phyloP scores from a whole-genome alignment of 805 yeast genomes.

The Jamesozyma gamospora region DNA sequence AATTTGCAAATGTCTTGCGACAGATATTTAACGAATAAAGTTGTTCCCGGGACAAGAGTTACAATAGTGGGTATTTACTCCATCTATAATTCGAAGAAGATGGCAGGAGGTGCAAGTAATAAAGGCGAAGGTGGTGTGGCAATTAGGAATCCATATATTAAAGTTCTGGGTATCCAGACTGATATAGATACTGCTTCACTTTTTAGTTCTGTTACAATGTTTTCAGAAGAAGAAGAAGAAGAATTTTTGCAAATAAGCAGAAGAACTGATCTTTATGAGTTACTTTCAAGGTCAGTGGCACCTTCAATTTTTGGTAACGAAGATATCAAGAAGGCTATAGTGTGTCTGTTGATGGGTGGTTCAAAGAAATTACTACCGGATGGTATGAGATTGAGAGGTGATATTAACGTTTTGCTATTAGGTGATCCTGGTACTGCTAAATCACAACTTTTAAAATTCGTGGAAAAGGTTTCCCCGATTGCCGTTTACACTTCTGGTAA shows the following conservation, averaged over 20 bases:
- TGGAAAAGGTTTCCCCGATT: slow-evolving; percentile 88
- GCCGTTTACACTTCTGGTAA: slow-evolving; percentile 97
- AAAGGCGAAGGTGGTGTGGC: slow-evolving; percentile 57
- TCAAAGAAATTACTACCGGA: slow-evolving; percentile 87
- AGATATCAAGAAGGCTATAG: slow-evolving; percentile 88
- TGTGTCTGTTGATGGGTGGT: slow-evolving; percentile 90
- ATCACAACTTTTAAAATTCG: slow-evolving; percentile 90
- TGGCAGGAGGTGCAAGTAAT: slow-evolving; percentile 31
- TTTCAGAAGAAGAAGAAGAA: slow-evolving; percentile 90
- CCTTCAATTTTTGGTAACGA: slow-evolving; percentile 92
- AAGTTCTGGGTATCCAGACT: slow-evolving; percentile 76
- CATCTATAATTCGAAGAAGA: slow-evolving; percentile 67
- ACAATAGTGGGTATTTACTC: slow-evolving; percentile 89
- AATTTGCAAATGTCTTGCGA: slow-evolving; percentile 82
- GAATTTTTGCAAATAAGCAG: slow-evolving; percentile 74
- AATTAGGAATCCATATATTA: slow-evolving; percentile 83
- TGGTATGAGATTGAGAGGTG: slow-evolving; percentile 95
- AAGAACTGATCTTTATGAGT: slow-evolving; percentile 73
- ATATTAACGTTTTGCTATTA: slow-evolving; percentile 79
- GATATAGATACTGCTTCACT: slow-evolving; percentile 65
- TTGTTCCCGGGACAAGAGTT: slow-evolving; percentile 92
- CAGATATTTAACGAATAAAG: slow-evolving; percentile 77
- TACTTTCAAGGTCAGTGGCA: slow-evolving; percentile 82
- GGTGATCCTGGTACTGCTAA: slow-evolving; percentile 99
- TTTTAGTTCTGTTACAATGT: slow-evolving; percentile 39